These are phyloP conservation scores for Triticum monococcum DNA, from an alignment of 176 grass and related monocot genomes.

Conservation along the genomic window DNA sequence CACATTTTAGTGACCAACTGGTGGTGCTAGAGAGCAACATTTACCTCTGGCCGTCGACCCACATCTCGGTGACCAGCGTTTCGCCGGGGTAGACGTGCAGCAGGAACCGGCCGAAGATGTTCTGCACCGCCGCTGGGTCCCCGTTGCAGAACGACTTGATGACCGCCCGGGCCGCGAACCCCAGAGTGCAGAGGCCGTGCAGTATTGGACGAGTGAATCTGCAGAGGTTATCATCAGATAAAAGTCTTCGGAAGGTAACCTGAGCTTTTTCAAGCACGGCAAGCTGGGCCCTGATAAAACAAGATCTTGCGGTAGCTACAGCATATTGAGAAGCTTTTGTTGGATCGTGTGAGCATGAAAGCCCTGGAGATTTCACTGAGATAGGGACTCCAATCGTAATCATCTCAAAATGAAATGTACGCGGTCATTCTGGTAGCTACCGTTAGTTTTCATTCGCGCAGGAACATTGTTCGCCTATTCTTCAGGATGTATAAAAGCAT, in stretches of 20 bases:
- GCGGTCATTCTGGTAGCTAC: background rate
- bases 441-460: background rate
- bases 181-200: constrained; percentile 85
- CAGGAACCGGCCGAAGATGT: constrained; percentile 77
- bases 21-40: background rate
- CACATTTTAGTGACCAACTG: too few relatives aligned
- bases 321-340: background rate
- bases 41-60: constrained; percentile 80
- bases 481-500: background rate
- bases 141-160: constrained; percentile 73
- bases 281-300: constrained; percentile 4
- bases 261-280: constrained; percentile 9
- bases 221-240: constrained; percentile 17
- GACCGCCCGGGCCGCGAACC: constrained; percentile 65
- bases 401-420: background rate
- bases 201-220: constrained; percentile 86
- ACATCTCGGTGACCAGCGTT: constrained; percentile 81
- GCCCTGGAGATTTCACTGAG: background rate
- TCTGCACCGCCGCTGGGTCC: constrained; percentile 57
- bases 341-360: background rate
- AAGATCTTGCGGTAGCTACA: background rate
- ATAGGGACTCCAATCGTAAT: background rate
- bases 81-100: constrained; percentile 82
- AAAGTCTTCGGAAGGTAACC: constrained; percentile 1
- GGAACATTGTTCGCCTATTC: background rate